Evolutionary conservation across 345 rosid species (phyloP), one percentile per base, ranked within the genome.

Genomic region (Salix koriyanagi): DNA sequence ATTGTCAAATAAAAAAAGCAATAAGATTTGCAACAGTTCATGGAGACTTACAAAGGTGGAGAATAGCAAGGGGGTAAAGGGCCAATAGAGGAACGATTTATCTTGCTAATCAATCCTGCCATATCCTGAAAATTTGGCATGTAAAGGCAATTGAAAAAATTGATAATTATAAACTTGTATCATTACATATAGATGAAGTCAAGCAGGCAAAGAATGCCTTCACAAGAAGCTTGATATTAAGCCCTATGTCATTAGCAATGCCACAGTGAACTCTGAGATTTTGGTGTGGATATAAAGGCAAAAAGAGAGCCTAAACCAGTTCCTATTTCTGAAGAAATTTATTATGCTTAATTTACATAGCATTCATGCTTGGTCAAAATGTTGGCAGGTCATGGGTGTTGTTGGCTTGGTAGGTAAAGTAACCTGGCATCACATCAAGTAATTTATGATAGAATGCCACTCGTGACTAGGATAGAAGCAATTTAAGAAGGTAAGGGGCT

Each of bases 101-200:
- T 94, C 94, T 96, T 96, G 89, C 98, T 91, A 74, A 96, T 96
- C 78, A 96, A 85, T 76, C 99, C 99, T 75, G 97, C 99, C 99
- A 96, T 96, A 85, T 96, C 99, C 99, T 93, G 88, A 73, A 82
- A 84, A 58, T 41, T 69, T 80, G 32, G 83, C 25, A 67, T 41
- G 39, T 25, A 32, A 73, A 50, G 46, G 72, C 79, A 77, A 80
- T 79, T 71, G 75, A 83, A 48, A 62, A 26, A 66, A 5, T 1
- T 32, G 16, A 66, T 34, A 15, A 68, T 56, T 61, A 39, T 30
- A 72, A 61, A 82, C 56, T 23, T 42, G 28, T 65, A 41, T 37
- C 21, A 28, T 64, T 44, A 32, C 34, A 39, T 36, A 34, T 50
- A 32, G 66, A 74, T 16, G 68, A 68, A 67, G 67, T 23, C 39